These are phyloP conservation scores for Ajuga chamaepitys DNA, from an alignment of 257 asterid genomes.

Conservation along the genomic window DNA sequence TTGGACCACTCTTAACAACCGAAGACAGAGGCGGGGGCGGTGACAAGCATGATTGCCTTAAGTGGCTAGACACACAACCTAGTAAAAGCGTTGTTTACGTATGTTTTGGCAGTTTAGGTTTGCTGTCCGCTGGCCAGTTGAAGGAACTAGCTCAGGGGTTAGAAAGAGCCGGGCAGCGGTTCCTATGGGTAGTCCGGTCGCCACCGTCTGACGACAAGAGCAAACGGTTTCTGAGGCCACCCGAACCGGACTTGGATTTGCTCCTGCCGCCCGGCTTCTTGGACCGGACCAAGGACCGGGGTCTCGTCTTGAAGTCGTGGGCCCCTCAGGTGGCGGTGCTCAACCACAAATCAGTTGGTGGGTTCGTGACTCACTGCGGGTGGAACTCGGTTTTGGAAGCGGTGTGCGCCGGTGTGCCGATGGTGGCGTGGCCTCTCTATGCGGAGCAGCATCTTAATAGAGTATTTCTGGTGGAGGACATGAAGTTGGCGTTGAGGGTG, in stretches of 20 bases:
- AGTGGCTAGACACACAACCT: conserved; percentile 58
- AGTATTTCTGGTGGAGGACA: conserved; percentile 39
- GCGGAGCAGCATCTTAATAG: conserved; percentile 55
- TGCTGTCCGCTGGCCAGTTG: conserved; percentile 28
- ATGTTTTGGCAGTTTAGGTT: conserved; percentile 59
- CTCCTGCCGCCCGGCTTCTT: conserved; percentile 45
- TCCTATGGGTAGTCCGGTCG: conserved; percentile 51
- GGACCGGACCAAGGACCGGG: conserved; percentile 36
- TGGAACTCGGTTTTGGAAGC: conserved; percentile 72
- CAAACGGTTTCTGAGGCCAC: no score
- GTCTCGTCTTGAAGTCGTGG: conserved; percentile 47
- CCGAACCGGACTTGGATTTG: conserved; percentile 28
- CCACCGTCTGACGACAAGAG: no score
- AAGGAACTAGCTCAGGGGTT: conserved; percentile 41
- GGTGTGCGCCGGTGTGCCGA: conserved; percentile 38
- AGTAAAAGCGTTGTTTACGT: conserved; percentile 43
- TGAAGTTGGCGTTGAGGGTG: conserved; percentile 38
- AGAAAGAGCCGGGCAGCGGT: conserved; percentile 38
- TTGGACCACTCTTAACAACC: conserved; percentile 43
- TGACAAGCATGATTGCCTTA: conserved; percentile 28
- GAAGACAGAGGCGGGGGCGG: background rate
- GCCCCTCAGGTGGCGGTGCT: conserved; percentile 58
- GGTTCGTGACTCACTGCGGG: conserved; percentile 62
- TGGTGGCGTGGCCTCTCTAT: conserved; percentile 67
- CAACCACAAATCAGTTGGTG: conserved; percentile 45